Evolutionary conservation across 169 alveolate genomes (phyloP).

Genomic region (Toxoplasma gondii): DNA sequence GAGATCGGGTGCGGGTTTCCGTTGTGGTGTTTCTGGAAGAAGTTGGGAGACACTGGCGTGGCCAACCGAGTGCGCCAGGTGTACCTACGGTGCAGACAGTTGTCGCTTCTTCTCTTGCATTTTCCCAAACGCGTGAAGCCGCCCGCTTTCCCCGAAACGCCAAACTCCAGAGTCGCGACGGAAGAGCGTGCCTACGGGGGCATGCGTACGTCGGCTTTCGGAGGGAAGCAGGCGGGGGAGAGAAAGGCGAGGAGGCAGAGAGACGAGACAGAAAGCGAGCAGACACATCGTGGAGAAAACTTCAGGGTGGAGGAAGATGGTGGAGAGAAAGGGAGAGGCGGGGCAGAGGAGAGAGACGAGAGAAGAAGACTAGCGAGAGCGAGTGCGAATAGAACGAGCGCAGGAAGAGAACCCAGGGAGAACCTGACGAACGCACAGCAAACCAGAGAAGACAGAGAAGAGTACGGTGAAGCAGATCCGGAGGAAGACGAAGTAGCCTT

Average conservation of each 20-base stretch:
- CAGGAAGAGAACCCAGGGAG: neutral
- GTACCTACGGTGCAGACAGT: constrained; percentile 26
- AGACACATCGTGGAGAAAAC: neutral
- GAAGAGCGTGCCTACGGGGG: neutral
- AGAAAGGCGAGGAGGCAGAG: neutral
- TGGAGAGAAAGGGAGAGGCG: neutral
- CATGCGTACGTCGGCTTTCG: neutral
- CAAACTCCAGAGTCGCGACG: neutral
- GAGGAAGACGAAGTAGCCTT: neutral
- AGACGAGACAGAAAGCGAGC: neutral
- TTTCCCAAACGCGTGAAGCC: constrained; percentile 38
- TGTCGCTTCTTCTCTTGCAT: neutral
- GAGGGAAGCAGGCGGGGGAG: neutral
- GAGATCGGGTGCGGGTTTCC: neutral
- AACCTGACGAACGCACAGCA: too few species aligned
- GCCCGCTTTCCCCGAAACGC: neutral
- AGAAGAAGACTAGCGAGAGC: neutral
- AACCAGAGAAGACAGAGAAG: neutral
- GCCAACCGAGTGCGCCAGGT: constrained; percentile 56
- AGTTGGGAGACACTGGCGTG: constrained; percentile 44
- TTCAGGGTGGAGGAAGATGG: neutral
- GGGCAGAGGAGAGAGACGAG: neutral
- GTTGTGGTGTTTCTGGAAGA: constrained; percentile 51
- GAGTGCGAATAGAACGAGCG: too few species aligned
- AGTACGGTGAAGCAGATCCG: neutral